phyloP scores from a whole-genome alignment of 2,329 filamentous ascomycete species.

The Magnaporthiopsis rhizophila region DNA sequence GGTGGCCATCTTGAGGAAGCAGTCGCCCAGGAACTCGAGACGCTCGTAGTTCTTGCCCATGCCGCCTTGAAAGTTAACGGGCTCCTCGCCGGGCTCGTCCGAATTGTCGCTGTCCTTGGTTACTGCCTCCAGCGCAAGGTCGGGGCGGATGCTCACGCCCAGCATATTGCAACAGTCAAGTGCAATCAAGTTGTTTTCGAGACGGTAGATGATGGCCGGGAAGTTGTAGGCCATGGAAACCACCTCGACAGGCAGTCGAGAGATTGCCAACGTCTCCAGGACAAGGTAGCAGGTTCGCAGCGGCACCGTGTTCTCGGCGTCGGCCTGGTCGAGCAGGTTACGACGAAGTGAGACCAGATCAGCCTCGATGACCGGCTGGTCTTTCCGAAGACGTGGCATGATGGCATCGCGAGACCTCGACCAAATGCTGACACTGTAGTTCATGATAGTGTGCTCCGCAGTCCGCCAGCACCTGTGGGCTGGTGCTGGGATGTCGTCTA shows the following conservation, averaged over 20 bases:
- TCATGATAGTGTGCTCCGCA: conserved; percentile 55
- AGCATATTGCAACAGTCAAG: conserved; percentile 64
- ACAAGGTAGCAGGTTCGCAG: conserved; percentile 57
- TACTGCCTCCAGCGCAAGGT: conserved; percentile 75
- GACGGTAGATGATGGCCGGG: conserved; percentile 74
- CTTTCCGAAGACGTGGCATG: conserved; percentile 40
- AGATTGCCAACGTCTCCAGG: conserved; percentile 69
- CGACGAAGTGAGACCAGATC: conserved; percentile 68
- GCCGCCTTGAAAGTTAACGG: conserved; percentile 68
- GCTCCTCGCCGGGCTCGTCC: conserved; percentile 59
- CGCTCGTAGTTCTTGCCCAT: conserved; percentile 96
- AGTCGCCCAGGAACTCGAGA: conserved; percentile 87
- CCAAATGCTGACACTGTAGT: conserved; percentile 76
- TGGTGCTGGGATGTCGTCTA: conserved; percentile 42
- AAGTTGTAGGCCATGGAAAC: conserved; percentile 68
- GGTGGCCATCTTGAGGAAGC: conserved; percentile 91
- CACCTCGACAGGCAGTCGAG: conserved; percentile 59
- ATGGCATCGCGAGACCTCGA: conserved; percentile 45
- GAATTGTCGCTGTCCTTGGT: conserved; percentile 89
- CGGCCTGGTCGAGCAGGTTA: conserved; percentile 67
- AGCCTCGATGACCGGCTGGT: conserved; percentile 77
- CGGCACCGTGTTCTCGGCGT: conserved; percentile 29
- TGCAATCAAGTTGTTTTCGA: conserved; percentile 76
- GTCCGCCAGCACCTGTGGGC: conserved; percentile 33
- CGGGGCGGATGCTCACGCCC: conserved; percentile 54